Percentiles rank a stretch among this genome's conserved stretches.
These are phyloP conservation scores for Tylopilus balloui DNA, from an alignment of 768 basidiomycete species.

Conservation along the genomic window DNA sequence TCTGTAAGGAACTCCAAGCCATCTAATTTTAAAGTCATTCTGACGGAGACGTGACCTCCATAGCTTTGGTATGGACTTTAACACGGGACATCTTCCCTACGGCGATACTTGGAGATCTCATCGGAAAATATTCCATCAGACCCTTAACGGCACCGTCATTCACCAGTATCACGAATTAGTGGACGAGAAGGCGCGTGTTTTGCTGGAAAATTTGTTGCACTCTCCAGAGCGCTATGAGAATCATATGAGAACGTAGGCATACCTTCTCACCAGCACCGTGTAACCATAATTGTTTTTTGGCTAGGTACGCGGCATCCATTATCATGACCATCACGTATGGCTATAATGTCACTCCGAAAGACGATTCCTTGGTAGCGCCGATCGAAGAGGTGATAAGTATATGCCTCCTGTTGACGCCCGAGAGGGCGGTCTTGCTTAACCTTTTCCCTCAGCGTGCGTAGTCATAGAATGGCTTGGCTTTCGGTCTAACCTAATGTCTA, in stretches of 20 bases:
- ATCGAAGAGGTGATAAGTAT: slow-evolving; percentile 12
- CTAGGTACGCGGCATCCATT: slow-evolving; percentile 19
- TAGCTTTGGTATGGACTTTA: slow-evolving; percentile 26
- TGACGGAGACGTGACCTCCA: not conserved
- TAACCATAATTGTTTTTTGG: not conserved
- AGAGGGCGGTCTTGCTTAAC: slow-evolving; percentile 17
- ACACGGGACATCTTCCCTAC: slow-evolving; percentile 18
- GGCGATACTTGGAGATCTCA: slow-evolving; percentile 17
- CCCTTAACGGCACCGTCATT: slow-evolving; percentile 9
- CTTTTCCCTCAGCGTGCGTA: slow-evolving; percentile 17
- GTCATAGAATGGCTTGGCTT: not conserved
- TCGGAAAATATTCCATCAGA: slow-evolving; percentile 15
- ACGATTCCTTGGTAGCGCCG: slow-evolving; percentile 18
- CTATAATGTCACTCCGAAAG: slow-evolving; percentile 13
- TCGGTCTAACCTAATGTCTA: slow-evolving; percentile 2
- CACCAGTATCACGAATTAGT: slow-evolving; percentile 12
- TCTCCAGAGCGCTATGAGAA: slow-evolving; percentile 14
- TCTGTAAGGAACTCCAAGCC: slow-evolving; percentile 1
- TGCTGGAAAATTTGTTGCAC: slow-evolving; percentile 12
- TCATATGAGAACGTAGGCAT: slow-evolving; percentile 17
- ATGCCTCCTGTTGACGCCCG: slow-evolving; percentile 15
- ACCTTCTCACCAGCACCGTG: not conserved
- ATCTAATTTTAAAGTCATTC: too few species aligned
- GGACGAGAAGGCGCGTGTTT: not conserved
- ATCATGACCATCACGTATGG: slow-evolving; percentile 22